Evolutionary conservation across 139 green algal species (phyloP).

Genomic region (Chlorella sp.): DNA sequence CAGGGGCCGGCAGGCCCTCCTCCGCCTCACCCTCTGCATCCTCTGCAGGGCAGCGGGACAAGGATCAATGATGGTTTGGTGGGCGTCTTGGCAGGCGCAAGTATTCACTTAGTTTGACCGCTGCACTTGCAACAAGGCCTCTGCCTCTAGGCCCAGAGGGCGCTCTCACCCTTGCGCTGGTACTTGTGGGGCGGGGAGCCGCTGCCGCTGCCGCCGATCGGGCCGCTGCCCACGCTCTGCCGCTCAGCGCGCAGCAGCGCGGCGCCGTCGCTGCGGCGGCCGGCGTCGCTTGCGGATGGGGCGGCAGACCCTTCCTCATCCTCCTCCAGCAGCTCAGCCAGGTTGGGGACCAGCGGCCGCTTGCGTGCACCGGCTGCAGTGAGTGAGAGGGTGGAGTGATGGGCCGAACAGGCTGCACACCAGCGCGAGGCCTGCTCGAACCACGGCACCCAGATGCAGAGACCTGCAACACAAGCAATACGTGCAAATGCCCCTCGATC

Average conservation of each 20-base stretch:
- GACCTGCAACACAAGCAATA: no score
- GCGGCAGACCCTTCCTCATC: not conserved
- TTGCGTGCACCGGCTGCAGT: constrained; percentile 38
- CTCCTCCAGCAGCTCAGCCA: constrained; percentile 36
- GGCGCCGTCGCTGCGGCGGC: constrained; percentile 23
- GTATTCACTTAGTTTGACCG: no score
- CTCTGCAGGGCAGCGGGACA: not conserved
- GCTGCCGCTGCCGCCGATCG: no score
- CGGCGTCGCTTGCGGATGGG: not conserved
- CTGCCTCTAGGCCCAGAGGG: no score
- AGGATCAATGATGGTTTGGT: not conserved
- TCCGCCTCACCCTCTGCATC: not conserved
- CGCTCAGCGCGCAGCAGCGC: constrained; percentile 12
- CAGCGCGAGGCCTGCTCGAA: no score
- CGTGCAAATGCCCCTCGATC: not conserved
- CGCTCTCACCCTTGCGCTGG: not conserved
- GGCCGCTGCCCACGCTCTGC: constrained; percentile 3
- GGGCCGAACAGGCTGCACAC: not conserved
- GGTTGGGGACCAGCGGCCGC: constrained; percentile 42
- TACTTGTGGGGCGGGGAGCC: constrained; percentile 33
- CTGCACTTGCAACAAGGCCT: no score
- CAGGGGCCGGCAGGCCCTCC: no score
- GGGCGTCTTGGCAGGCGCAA: not conserved
- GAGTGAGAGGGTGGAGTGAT: not conserved
- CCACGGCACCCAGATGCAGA: no score